Evolutionary conservation across 2,329 filamentous ascomycete genomes (phyloP).

Genomic region (Neobulgaria alba): DNA sequence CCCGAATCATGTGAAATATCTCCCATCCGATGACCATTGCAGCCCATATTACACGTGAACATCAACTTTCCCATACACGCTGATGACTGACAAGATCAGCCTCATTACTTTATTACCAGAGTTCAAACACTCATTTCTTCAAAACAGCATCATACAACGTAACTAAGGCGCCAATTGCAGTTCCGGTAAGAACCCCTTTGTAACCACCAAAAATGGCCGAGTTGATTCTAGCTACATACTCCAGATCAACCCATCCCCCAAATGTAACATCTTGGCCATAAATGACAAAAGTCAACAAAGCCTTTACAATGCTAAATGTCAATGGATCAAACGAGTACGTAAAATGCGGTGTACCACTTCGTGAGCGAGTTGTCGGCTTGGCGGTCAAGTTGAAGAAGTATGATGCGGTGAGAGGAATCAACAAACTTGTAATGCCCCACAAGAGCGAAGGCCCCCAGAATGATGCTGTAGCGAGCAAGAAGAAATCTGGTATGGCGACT

Average conservation of each 20-base stretch:
- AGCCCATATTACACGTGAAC: neutral
- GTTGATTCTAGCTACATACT: slow-evolving; percentile 55
- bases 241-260: slow-evolving; percentile 50
- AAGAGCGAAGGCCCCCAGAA: slow-evolving; percentile 80
- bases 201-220: slow-evolving; percentile 63
- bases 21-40: neutral
- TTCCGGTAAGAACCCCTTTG: slow-evolving; percentile 59
- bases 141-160: slow-evolving; percentile 73
- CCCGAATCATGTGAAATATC: neutral
- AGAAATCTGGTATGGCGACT: slow-evolving; percentile 71
- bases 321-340: slow-evolving; percentile 71
- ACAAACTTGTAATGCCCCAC: slow-evolving; percentile 65
- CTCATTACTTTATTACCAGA: too few species aligned
- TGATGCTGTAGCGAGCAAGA: slow-evolving; percentile 60
- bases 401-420: slow-evolving; percentile 62
- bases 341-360: slow-evolving; percentile 34
- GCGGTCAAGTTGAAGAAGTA: slow-evolving; percentile 87
- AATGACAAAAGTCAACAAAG: slow-evolving; percentile 70
- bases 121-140: slow-evolving; percentile 57
- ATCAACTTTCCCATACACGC: neutral
- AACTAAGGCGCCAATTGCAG: slow-evolving; percentile 57
- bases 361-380: slow-evolving; percentile 32
- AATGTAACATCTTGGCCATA: slow-evolving; percentile 61
- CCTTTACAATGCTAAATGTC: slow-evolving; percentile 85
- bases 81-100: too few species aligned